Evolutionary conservation across 2,329 filamentous ascomycete species (phyloP), one percentile per base, ranked within the genome.

Genomic region (Fonsecaea pugnacius): DNA sequence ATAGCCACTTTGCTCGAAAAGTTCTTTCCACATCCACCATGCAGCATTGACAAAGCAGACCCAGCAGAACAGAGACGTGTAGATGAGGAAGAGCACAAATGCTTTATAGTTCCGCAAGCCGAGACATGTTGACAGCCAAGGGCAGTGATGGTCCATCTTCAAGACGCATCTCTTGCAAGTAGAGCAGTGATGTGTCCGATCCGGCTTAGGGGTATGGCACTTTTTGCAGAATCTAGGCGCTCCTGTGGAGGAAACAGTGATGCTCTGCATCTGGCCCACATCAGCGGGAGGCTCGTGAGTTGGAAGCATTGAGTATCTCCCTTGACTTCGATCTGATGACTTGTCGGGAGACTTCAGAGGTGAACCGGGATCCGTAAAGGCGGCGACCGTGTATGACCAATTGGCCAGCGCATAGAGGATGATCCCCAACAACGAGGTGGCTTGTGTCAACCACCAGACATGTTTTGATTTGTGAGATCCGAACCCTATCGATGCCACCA

Each of bases 61-160:
- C 80, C 92, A 88, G 79, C 91, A 93, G 79, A 96, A 96, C 1
- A 96, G 67, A 3, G 89, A 91, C 0, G 91, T 92, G 76, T 99
- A 98, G 62, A 93, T 85, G 30, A 99, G 83, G 76, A 98, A 99
- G 2, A 98, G 84, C 59, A 99, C 77, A 75, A 99, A 99, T 0
- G 93, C 85, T 79, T 99, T 99, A 83, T 97, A 96, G 78, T 99
- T 99, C 74, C 87, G 87, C 69, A 99, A 82, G 21, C 95, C 95
- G 65, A 99, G 91, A 77, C 95, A 99, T 3, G 92, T 96, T 32
- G 95, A 94, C 56, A 99, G 84, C 95, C 95, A 99, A 16, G 95
- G 95, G 76, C 95, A 99, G 80, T 99, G 95, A 77, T 99, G 95
- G 75, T 99, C 95, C 95, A 99, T 99, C 83, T 99, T 99, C 76